phyloP scores from a whole-genome alignment of 1,284 basidiomycete genomes.

The Ustilago hordei region DNA sequence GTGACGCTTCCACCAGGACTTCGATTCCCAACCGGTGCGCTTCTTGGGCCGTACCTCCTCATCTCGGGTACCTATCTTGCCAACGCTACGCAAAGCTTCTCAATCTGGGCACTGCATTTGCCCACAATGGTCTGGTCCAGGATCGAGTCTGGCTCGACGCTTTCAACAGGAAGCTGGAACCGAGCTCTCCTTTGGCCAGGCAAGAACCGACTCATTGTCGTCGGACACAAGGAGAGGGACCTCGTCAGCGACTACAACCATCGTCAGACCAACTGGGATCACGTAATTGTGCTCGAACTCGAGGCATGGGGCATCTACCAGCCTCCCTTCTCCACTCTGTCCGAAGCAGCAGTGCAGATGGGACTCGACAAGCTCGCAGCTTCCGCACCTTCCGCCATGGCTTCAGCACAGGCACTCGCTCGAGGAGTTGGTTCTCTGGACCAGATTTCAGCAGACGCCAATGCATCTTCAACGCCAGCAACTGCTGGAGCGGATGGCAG shows the following conservation, averaged over 20 bases:
- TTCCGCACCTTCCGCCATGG: conserved; percentile 43
- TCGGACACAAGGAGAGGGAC: conserved; percentile 62
- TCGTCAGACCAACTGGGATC: conserved; percentile 66
- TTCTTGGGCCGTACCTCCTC: conserved; percentile 58
- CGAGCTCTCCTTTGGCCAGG: conserved; percentile 57
- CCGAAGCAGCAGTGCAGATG: conserved; percentile 49
- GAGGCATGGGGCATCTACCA: conserved; percentile 65
- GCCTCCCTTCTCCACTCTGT: conserved; percentile 49
- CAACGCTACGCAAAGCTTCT: conserved; percentile 65
- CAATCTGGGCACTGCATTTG: conserved; percentile 63
- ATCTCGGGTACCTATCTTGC: conserved; percentile 66
- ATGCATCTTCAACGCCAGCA: background rate
- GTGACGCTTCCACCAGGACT: conserved; percentile 63
- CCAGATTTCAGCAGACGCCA: background rate
- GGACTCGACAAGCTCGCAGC: conserved; percentile 59
- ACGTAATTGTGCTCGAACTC: conserved; percentile 62
- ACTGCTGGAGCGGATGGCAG: conserved; percentile 1
- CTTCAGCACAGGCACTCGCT: conserved; percentile 28
- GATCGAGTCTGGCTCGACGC: conserved; percentile 57
- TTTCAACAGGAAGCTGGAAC: conserved; percentile 63
- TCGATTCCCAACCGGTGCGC: conserved; percentile 62
- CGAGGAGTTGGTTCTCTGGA: background rate
- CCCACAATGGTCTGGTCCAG: conserved; percentile 63
- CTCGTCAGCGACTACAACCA: conserved; percentile 67
- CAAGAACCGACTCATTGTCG: conserved; percentile 58